Percentiles rank a stretch among this genome's conserved stretches.
These are phyloP conservation scores for Chlorella sp. DNA, from an alignment of 139 green algal species.

Conservation along the genomic window DNA sequence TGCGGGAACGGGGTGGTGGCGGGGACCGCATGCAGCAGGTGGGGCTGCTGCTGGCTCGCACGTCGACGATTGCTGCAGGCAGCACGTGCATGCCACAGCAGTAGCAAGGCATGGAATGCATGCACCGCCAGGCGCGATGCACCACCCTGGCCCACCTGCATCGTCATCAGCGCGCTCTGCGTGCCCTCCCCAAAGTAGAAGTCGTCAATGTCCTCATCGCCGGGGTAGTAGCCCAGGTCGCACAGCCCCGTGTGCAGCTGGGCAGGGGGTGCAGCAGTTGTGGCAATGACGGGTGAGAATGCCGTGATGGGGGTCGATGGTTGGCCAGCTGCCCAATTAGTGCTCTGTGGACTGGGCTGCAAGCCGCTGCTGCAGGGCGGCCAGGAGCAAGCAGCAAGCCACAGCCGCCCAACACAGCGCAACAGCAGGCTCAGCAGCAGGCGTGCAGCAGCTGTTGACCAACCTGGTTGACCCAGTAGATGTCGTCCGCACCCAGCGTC, in stretches of 20 bases:
- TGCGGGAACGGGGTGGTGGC: conserved; percentile 24
- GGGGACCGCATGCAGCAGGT: too few species aligned
- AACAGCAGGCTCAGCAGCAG: not conserved
- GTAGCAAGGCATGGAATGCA: too few species aligned
- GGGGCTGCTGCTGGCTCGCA: too few species aligned
- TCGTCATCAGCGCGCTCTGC: conserved; percentile 52
- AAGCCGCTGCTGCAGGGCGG: too few species aligned
- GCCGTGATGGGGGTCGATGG: not conserved
- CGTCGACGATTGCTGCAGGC: too few species aligned
- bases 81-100: too few species aligned
- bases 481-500: conserved; percentile 75
- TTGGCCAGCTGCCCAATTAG: too few species aligned
- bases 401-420: not conserved
- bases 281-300: too few species aligned
- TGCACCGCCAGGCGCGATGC: too few species aligned
- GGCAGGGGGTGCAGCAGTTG: too few species aligned
- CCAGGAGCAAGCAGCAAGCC: not conserved
- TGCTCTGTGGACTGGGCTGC: too few species aligned
- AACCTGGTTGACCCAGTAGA: conserved; percentile 79
- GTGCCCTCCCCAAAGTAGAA: conserved; percentile 64
- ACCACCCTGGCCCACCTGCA: conserved; percentile 52
- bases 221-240: conserved; percentile 67
- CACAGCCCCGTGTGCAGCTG: conserved; percentile 64
- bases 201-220: conserved; percentile 77
- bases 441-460: too few species aligned